phyloP scores from a whole-genome alignment of 2,329 filamentous ascomycete species.

The Penicillium polonicum region DNA sequence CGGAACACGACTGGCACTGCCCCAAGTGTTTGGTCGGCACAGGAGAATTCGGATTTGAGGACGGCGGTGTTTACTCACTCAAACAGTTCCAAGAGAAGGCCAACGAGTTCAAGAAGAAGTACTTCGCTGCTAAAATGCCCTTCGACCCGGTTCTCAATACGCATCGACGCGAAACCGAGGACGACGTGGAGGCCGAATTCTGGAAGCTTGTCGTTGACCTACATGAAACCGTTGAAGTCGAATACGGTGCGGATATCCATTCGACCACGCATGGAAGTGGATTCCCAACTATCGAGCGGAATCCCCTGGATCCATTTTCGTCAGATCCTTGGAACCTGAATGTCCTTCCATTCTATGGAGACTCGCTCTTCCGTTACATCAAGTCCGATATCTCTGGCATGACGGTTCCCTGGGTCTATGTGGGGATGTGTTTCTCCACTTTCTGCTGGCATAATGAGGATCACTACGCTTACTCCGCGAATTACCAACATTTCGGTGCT shows the following conservation, averaged over 20 bases:
- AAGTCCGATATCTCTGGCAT: slow-evolving; percentile 98
- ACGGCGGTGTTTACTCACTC: slow-evolving; percentile 91
- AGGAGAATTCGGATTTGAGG: slow-evolving; percentile 95
- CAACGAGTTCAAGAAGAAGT: slow-evolving; percentile 88
- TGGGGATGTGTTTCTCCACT: slow-evolving; percentile 98
- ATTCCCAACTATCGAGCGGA: slow-evolving; percentile 89
- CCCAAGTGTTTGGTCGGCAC: slow-evolving; percentile 92
- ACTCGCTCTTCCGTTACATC: slow-evolving; percentile 94
- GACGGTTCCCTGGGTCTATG: slow-evolving; percentile 98
- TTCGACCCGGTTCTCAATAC: slow-evolving; percentile 82
- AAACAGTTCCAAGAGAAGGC: slow-evolving; percentile 96
- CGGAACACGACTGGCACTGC: slow-evolving; percentile 92
- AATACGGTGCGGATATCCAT: slow-evolving; percentile 97
- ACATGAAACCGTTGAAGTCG: slow-evolving; percentile 94
- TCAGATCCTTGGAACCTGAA: slow-evolving; percentile 96
- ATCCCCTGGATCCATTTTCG: slow-evolving; percentile 82
- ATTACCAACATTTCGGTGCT: slow-evolving; percentile 96
- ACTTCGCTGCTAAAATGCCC: slow-evolving; percentile 88
- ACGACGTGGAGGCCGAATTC: slow-evolving; percentile 94
- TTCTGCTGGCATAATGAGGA: slow-evolving; percentile 99
- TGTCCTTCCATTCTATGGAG: slow-evolving; percentile 81
- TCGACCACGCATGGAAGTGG: slow-evolving; percentile 97
- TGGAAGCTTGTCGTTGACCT: slow-evolving; percentile 93
- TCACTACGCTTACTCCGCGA: slow-evolving; percentile 95
- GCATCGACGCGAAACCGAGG: slow-evolving; percentile 79